Percentiles rank a stretch among this genome's conserved stretches.
These are phyloP conservation scores for Amanita polypyramis DNA, from an alignment of 768 basidiomycete species.

Conservation along the genomic window DNA sequence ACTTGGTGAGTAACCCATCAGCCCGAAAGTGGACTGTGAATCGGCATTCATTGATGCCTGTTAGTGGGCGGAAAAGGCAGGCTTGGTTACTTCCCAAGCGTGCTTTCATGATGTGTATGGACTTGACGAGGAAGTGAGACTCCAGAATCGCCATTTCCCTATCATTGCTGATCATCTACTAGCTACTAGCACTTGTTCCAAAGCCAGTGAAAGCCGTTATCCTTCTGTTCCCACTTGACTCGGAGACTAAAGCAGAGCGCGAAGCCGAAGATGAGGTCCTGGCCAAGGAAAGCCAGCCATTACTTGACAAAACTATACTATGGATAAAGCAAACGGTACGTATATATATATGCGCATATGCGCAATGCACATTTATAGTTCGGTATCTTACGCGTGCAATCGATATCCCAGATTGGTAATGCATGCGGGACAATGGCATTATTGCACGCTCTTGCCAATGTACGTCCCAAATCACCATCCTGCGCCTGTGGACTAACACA, in stretches of 20 bases:
- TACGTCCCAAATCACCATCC: slow-evolving; percentile 21
- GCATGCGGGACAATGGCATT: slow-evolving; percentile 87
- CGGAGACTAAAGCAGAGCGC: slow-evolving; percentile 36
- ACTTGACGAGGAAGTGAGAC: slow-evolving; percentile 50
- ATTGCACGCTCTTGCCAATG: slow-evolving; percentile 76
- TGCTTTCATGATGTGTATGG: slow-evolving; percentile 68
- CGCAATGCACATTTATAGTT: neutral
- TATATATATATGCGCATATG: neutral
- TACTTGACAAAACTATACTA: slow-evolving; percentile 54
- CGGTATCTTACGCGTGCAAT: neutral
- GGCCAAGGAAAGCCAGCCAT: slow-evolving; percentile 29
- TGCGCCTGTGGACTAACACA: neutral
- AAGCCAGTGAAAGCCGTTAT: slow-evolving; percentile 75
- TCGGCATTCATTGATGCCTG: neutral
- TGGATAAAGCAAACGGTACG: slow-evolving; percentile 89
- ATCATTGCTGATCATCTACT: neutral
- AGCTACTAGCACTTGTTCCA: slow-evolving; percentile 66
- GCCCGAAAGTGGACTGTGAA: neutral
- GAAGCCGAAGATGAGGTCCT: slow-evolving; percentile 52
- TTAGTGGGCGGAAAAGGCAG: slow-evolving; percentile 66
- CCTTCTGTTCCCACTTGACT: slow-evolving; percentile 67
- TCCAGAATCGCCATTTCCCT: neutral
- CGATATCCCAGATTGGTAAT: slow-evolving; percentile 53
- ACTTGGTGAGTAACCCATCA: slow-evolving; percentile 20
- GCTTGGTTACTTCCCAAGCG: slow-evolving; percentile 37